Percentiles rank a stretch among this genome's conserved stretches.
phyloP scores from a whole-genome alignment of 306 rosid species.

The Prunus salicina region DNA sequence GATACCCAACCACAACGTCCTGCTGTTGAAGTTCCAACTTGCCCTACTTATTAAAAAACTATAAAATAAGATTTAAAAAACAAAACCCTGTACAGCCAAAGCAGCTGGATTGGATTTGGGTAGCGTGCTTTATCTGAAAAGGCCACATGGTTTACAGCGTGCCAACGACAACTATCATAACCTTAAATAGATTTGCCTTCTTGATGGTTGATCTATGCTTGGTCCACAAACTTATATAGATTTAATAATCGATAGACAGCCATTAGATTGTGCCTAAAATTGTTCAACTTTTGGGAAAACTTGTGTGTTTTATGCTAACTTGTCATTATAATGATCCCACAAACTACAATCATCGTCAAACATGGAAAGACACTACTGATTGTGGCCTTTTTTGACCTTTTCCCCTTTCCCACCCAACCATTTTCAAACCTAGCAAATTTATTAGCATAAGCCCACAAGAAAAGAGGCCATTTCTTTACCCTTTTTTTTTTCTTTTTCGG shows the following conservation, averaged over 20 bases:
- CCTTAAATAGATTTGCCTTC: not conserved
- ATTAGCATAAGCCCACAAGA: not conserved
- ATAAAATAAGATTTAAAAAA: no score
- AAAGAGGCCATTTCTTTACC: not conserved
- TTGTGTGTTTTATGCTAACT: not conserved
- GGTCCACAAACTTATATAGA: not conserved
- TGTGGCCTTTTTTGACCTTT: not conserved
- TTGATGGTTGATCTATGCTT: not conserved
- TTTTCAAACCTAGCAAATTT: not conserved
- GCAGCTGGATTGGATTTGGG: not conserved
- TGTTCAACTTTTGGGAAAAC: not conserved
- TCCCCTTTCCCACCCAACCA: constrained; percentile 6
- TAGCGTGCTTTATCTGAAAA: not conserved
- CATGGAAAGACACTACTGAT: not conserved
- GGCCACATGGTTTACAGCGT: not conserved
- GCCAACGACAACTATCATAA: not conserved
- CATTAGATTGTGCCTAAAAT: not conserved
- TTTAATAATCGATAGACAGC: no score
- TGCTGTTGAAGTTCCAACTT: no score
- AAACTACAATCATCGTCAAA: not conserved
- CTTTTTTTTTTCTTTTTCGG: no score
- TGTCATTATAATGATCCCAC: not conserved
- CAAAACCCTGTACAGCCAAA: not conserved
- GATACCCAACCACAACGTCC: no score
- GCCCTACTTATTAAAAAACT: no score